Percentiles rank a stretch among this genome's conserved stretches.
Evolutionary conservation across 2,329 filamentous ascomycete species (phyloP).

Genomic region (Mycosphaerelloides madeirae): DNA sequence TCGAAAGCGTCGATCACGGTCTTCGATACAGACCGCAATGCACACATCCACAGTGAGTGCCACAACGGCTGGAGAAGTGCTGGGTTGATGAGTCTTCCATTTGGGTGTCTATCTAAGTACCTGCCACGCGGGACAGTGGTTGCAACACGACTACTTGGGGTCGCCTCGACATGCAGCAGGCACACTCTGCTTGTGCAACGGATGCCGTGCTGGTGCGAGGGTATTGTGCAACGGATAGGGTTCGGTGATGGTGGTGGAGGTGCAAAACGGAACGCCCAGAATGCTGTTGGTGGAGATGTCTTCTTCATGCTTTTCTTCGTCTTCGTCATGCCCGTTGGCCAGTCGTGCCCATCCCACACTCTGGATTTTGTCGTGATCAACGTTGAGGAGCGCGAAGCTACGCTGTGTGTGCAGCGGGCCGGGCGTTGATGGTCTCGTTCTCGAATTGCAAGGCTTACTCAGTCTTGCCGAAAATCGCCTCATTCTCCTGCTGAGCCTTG

Average conservation of each 20-base stretch:
- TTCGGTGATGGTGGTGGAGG: conserved; percentile 11
- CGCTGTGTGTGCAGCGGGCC: not conserved
- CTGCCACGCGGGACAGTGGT: conserved; percentile 11
- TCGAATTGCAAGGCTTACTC: conserved; percentile 8
- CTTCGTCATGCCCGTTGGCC: not conserved
- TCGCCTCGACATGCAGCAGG: conserved; percentile 1
- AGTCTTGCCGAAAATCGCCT: conserved; percentile 63
- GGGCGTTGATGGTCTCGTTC: not conserved
- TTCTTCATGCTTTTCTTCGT: conserved; percentile 10
- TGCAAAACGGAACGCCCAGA: conserved; percentile 27
- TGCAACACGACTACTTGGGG: conserved; percentile 6
- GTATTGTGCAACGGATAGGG: conserved; percentile 20
- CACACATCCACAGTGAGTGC: no score
- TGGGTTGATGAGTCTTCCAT: not conserved
- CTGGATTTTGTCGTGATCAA: not conserved
- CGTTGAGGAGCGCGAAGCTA: conserved; percentile 4
- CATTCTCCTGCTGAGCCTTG: conserved; percentile 95
- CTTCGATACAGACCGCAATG: no score
- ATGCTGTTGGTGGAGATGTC: conserved; percentile 13
- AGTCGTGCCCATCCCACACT: no score
- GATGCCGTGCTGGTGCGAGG: conserved; percentile 11
- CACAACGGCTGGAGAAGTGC: no score
- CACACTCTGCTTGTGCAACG: conserved; percentile 13
- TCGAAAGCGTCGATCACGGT: no score
- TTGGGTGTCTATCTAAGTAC: conserved; percentile 21